Percentiles rank a stretch among this genome's conserved stretches.
These are phyloP conservation scores for Epicoccum sorghinum DNA, from an alignment of 2,329 filamentous ascomycete genomes.

Conservation along the genomic window DNA sequence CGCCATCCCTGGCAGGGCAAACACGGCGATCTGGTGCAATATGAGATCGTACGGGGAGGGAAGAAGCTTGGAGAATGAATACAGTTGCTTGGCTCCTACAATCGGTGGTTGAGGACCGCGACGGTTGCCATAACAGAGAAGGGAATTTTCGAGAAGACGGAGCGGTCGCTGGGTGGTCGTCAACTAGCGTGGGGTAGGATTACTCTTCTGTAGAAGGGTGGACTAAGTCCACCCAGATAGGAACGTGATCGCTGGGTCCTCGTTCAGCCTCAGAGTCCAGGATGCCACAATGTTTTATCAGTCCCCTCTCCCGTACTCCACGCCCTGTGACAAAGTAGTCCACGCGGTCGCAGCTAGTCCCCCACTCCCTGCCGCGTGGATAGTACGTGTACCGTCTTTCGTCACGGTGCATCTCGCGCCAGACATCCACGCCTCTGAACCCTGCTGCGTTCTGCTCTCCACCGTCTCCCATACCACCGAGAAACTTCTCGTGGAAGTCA, in stretches of 20 bases:
- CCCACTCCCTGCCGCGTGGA: slow-evolving; percentile 53
- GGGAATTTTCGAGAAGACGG: no score
- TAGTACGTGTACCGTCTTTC: slow-evolving; percentile 59
- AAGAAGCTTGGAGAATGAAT: slow-evolving; percentile 43
- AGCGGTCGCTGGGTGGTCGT: no score
- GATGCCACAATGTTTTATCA: slow-evolving; percentile 49
- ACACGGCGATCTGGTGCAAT: slow-evolving; percentile 47
- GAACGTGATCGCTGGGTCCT: slow-evolving; percentile 61
- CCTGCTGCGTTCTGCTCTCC: slow-evolving; percentile 11
- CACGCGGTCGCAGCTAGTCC: slow-evolving; percentile 60
- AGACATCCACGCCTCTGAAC: slow-evolving; percentile 53
- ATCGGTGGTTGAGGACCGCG: background rate
- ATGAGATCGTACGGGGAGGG: slow-evolving; percentile 48
- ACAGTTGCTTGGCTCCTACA: no score
- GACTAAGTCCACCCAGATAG: slow-evolving; percentile 51
- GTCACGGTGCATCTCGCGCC: slow-evolving; percentile 52
- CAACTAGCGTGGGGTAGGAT: no score
- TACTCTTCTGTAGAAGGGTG: background rate
- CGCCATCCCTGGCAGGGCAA: slow-evolving; percentile 53
- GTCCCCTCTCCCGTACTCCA: slow-evolving; percentile 47
- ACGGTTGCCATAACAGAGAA: background rate
- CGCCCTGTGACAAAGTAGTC: slow-evolving; percentile 58
- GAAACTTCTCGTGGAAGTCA: slow-evolving; percentile 59
- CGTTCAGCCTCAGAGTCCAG: slow-evolving; percentile 52
- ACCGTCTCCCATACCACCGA: slow-evolving; percentile 27